Evolutionary conservation across 176 grass and related monocot genomes (phyloP).

Genomic region (Elymus sibiricus): DNA sequence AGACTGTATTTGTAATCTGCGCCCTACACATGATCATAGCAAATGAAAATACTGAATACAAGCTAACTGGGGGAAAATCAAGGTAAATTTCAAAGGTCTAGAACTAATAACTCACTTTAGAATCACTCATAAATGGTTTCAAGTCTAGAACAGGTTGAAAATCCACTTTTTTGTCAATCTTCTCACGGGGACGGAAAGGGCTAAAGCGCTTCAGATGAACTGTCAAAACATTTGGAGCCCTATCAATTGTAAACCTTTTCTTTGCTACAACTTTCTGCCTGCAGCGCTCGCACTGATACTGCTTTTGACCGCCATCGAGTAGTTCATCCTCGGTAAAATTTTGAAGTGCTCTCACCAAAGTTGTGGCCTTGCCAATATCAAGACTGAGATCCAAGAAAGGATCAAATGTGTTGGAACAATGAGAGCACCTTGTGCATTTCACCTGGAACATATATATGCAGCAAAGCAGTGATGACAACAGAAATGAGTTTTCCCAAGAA

Average conservation of each 20-base stretch:
- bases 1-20: conserved; percentile 83
- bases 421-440: conserved; percentile 75
- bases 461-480: conserved; percentile 22
- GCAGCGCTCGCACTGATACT: conserved; percentile 88
- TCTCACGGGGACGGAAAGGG: conserved; percentile 74
- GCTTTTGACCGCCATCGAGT: conserved; percentile 73
- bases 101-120: conserved; percentile 52
- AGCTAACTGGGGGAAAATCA: neutral
- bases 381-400: conserved; percentile 98
- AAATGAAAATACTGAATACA: conserved; percentile 4
- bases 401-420: conserved; percentile 90
- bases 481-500: neutral
- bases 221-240: conserved; percentile 80
- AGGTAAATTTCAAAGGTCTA: conserved; percentile 15
- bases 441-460: conserved; percentile 54
- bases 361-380: conserved; percentile 88
- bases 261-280: conserved; percentile 89
- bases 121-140: conserved; percentile 88
- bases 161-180: conserved; percentile 91
- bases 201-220: conserved; percentile 92
- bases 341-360: conserved; percentile 64
- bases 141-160: conserved; percentile 75
- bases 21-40: conserved; percentile 39
- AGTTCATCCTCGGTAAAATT: conserved; percentile 81
- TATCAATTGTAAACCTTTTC: conserved; percentile 84